Conservation (phyloP, 176 grass and related monocot species). For the Metroxylon sagu region DNA sequence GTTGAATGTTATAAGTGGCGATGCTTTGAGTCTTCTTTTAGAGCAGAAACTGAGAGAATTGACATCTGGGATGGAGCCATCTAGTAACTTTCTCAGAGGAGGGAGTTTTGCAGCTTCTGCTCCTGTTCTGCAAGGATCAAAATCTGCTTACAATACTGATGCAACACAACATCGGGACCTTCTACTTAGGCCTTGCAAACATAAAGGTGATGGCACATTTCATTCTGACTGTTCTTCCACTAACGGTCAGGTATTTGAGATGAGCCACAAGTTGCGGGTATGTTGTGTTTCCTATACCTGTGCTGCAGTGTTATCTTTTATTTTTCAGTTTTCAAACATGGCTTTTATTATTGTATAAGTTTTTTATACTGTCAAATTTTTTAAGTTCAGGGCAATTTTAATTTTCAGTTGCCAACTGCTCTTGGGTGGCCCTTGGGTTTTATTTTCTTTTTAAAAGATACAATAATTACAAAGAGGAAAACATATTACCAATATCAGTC, state of each 20-base stretch:
- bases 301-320: too few relatives aligned
- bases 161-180: constrained; percentile 22
- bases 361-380: too few relatives aligned
- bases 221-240: constrained; percentile 38
- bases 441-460: neutral
- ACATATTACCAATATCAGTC: too few relatives aligned
- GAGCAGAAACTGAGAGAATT: constrained; percentile 72
- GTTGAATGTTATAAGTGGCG: constrained; percentile 47
- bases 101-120: constrained; percentile 19
- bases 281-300: neutral
- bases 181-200: constrained; percentile 28
- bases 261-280: constrained; percentile 33
- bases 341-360: too few relatives aligned
- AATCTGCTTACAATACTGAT: constrained; percentile 11
- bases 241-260: constrained; percentile 32
- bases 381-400: too few relatives aligned
- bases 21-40: constrained; percentile 74
- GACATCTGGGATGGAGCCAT: constrained; percentile 41
- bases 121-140: constrained; percentile 24
- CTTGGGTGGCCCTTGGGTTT: neutral
- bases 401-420: too few relatives aligned
- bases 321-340: too few relatives aligned
- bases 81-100: constrained; percentile 47
- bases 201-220: constrained; percentile 22
- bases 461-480: too few relatives aligned